Evolutionary conservation across 225 moss, liverwort and hornwort species (phyloP), one percentile per base, ranked within the genome.

Genomic region (Ulota crispa): DNA sequence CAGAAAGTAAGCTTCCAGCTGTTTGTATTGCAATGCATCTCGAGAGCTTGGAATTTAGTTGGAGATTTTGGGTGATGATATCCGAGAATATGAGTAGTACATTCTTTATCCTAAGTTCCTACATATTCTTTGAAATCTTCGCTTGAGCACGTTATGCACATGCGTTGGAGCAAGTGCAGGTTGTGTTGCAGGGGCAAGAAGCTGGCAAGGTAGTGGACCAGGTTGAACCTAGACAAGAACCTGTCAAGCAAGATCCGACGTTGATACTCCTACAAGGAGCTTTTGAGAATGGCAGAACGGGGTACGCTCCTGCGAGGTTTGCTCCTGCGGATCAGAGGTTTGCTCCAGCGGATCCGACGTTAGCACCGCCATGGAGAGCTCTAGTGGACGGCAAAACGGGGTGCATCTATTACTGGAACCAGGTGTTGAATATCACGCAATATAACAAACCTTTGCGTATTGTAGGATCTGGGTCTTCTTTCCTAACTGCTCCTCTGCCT

Each of bases 351-450:
- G 96, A 96, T 87, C 88, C 94, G 59, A 91, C 94, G 15, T 80
- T 95, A 63, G 95, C 95, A 53, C 71, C 78, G 28, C 95, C 96
- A 24, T 97, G 95, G 95, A 95, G 88, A 84, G 89, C 87, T 68
- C 76, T 96, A 63, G 89, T 92, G 68, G 95, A 96, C 81, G 93
- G 95, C 36, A 92, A 68, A 43, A 93, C 93, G 31, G 91, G 92
- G 55, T 90, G 91, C 47, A 90, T 92, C 16, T 96, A 96, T 60
- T 95, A 92, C 55, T 96, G 96, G 96, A 95, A 96, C 78, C 95
- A 95, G 8, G 91, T 92, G 81, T 89, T 85, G 19, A 93, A 96
- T 68, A 59, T 96, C 37, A 96, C 95, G 39, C 96, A 96, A 78
- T 95, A 90, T 81, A 90, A 87, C 30, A 96, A 88, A 77, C 95